Conservation (phyloP, 1,284 basidiomycete species). For the Naganishia albida region DNA sequence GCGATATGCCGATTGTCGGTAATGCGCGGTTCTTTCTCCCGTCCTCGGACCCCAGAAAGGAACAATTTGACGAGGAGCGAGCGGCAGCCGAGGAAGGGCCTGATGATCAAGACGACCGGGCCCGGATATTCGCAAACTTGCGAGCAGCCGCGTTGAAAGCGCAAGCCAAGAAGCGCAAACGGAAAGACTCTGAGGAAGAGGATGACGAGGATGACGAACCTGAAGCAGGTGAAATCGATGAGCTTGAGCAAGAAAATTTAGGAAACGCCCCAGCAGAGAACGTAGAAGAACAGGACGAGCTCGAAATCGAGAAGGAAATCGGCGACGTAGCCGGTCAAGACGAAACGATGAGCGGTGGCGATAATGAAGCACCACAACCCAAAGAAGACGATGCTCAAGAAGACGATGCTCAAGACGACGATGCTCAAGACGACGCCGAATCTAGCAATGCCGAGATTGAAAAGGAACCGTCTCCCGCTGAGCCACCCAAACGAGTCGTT, state of each 20-base stretch:
- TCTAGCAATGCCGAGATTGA: not conserved
- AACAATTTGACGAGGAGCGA: constrained; percentile 7
- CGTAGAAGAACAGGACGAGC: constrained; percentile 13
- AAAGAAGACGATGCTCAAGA: not conserved
- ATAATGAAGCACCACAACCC: not conserved
- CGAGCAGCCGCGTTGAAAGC: not conserved
- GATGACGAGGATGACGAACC: constrained; percentile 10
- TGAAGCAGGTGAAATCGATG: not conserved
- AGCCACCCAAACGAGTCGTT: constrained; percentile 1
- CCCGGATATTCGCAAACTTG: not conserved
- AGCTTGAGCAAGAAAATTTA: constrained; percentile 1
- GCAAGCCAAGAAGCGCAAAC: not conserved
- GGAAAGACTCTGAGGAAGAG: not conserved
- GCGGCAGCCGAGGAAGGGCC: not conserved
- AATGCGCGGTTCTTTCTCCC: constrained; percentile 30
- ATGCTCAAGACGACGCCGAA: not conserved
- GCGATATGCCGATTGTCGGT: constrained; percentile 17
- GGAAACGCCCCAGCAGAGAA: not conserved
- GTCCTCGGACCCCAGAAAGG: constrained; percentile 17
- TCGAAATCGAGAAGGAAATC: constrained; percentile 3
- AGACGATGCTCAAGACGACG: not conserved
- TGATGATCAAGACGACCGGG: constrained; percentile 7
- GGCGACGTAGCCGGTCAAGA: constrained; percentile 3
- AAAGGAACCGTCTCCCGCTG: not conserved
- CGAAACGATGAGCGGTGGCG: not conserved